A percentile compares a stretch with the other conserved stretches of the same genome.
Conservation (phyloP, 108 stramenopile species). For the Cyclotella baltica region DNA sequence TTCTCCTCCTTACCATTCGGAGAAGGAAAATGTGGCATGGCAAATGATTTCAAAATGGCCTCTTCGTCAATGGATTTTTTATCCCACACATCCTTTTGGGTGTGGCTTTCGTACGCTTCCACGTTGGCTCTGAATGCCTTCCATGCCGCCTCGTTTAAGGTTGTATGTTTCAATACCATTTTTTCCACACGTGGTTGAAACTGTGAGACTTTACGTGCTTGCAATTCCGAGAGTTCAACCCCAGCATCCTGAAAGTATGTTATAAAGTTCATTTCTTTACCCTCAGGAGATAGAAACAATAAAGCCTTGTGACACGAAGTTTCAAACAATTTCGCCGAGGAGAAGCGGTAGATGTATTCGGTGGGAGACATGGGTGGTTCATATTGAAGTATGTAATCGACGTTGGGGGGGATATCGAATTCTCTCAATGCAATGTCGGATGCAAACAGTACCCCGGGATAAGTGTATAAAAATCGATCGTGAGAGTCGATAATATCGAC, state of each 20-base stretch:
- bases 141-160: conserved; percentile 25
- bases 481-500: conserved; percentile 8
- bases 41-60: conserved; percentile 25
- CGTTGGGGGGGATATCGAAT: conserved; percentile 33
- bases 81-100: conserved; percentile 11
- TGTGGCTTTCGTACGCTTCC: conserved; percentile 7
- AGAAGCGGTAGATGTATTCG: conserved; percentile 31
- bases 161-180: conserved; percentile 24
- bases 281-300: conserved; percentile 20
- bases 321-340: not conserved
- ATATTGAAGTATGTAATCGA: conserved; percentile 33
- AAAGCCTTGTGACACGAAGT: conserved; percentile 30
- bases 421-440: conserved; percentile 24
- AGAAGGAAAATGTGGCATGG: conserved; percentile 16
- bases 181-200: conserved; percentile 20
- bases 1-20: conserved; percentile 4
- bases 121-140: conserved; percentile 16
- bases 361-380: conserved; percentile 31
- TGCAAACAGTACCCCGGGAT: conserved; percentile 36
- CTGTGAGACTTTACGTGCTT: conserved; percentile 21
- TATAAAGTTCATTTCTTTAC: conserved; percentile 24
- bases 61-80: not conserved
- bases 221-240: conserved; percentile 8
- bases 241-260: conserved; percentile 6
- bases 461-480: conserved; percentile 10